phyloP scores from a whole-genome alignment of 345 rosid species.

The Moringa oleifera region DNA sequence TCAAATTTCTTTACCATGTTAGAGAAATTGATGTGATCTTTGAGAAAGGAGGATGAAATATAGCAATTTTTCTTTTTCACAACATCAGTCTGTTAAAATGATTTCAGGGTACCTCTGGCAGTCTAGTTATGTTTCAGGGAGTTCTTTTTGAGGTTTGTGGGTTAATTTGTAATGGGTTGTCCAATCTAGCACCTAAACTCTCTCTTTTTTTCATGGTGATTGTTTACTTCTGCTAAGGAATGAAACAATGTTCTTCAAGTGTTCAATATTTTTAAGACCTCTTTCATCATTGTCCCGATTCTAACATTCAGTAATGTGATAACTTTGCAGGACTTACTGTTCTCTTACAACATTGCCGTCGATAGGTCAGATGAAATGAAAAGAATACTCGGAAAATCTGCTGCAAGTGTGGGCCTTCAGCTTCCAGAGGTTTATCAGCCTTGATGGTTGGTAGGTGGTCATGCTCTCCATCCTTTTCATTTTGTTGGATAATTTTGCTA shows the following conservation, averaged over 20 bases:
- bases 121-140: neutral
- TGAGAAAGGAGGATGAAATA: no score
- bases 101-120: neutral
- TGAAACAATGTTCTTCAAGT: no score
- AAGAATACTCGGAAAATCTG: slow-evolving; percentile 66
- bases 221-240: neutral
- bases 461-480: slow-evolving; percentile 1
- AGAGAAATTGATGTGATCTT: neutral
- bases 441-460: slow-evolving; percentile 23
- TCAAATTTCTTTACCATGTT: neutral
- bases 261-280: no score
- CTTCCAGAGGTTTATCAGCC: slow-evolving; percentile 79
- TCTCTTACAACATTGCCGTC: slow-evolving; percentile 88
- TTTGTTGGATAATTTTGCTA: slow-evolving; percentile 1
- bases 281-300: neutral
- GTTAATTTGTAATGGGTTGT: neutral
- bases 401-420: slow-evolving; percentile 88
- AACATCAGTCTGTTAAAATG: neutral
- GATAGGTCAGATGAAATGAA: slow-evolving; percentile 84
- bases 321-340: slow-evolving; percentile 62
- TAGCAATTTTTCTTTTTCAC: no score
- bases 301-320: slow-evolving; percentile 11
- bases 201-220: neutral
- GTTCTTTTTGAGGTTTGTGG: neutral
- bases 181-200: neutral